Percentiles rank a stretch among this genome's conserved stretches.
These are phyloP conservation scores for Pythium oligandrum DNA, from an alignment of 352 stramenopile genomes.

Conservation along the genomic window DNA sequence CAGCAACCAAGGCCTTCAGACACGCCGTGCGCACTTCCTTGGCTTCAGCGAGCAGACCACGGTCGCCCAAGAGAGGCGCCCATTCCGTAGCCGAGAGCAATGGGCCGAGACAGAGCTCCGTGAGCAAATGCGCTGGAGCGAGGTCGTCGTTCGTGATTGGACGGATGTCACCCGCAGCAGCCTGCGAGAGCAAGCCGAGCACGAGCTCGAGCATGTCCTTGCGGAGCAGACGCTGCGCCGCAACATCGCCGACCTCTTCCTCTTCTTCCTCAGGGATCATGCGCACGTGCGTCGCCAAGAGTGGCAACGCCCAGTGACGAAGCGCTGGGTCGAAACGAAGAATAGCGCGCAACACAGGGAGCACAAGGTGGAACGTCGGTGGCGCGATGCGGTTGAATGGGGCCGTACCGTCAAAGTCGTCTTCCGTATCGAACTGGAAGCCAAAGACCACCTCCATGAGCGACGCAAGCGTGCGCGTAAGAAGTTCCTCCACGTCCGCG, in stretches of 20 bases:
- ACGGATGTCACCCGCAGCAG: constrained; percentile 35
- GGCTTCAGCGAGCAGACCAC: constrained; percentile 62
- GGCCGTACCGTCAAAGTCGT: constrained; percentile 62
- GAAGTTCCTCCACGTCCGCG: constrained; percentile 36
- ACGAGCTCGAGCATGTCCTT: constrained; percentile 71
- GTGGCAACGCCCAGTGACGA: constrained; percentile 61
- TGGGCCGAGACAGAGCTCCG: constrained; percentile 50
- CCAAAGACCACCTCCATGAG: constrained; percentile 81
- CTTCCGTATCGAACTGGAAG: constrained; percentile 76
- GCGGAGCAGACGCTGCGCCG: constrained; percentile 64
- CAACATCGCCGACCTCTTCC: constrained; percentile 82
- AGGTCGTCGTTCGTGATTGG: constrained; percentile 70
- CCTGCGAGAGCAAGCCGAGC: constrained; percentile 56
- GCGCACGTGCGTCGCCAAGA: constrained; percentile 74
- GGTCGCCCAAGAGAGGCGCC: constrained; percentile 60
- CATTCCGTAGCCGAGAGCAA: constrained; percentile 58
- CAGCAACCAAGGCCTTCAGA: constrained; percentile 55
- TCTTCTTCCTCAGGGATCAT: constrained; percentile 88
- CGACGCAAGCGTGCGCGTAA: constrained; percentile 48
- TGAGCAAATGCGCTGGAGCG: constrained; percentile 43
- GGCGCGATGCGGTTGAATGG: constrained; percentile 65
- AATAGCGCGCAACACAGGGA: constrained; percentile 61
- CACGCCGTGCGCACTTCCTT: constrained; percentile 46
- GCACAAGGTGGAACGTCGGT: constrained; percentile 74
- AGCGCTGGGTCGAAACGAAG: constrained; percentile 44